Conservation (phyloP, 169 alveolate genomes). For the Cyclospora cayetanensis region DNA sequence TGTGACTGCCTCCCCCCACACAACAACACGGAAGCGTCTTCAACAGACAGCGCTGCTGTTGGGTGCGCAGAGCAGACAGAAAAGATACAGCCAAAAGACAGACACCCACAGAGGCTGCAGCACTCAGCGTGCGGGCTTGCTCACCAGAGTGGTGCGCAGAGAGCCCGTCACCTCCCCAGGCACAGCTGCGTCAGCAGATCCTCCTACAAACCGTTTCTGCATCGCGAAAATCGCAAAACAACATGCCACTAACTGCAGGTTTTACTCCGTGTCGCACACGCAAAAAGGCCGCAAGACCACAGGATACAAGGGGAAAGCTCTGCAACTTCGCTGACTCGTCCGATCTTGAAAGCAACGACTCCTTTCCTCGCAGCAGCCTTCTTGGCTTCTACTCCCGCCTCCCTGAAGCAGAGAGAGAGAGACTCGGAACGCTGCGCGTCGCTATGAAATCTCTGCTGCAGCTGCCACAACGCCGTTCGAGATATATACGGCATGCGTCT, state of each 20-base stretch:
- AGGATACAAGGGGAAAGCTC: not conserved
- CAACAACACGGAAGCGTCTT: no score
- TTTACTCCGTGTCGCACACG: not conserved
- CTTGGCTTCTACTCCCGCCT: slow-evolving; percentile 10
- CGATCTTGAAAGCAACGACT: not conserved
- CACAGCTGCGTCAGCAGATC: not conserved
- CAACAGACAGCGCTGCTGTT: no score
- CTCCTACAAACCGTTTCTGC: not conserved
- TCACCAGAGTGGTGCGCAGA: not conserved
- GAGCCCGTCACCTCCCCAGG: not conserved
- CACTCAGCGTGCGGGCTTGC: no score
- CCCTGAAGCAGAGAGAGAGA: no score
- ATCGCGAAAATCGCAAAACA: no score
- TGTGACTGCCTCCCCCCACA: no score
- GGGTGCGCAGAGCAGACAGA: not conserved
- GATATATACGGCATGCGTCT: no score
- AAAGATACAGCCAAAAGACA: not conserved
- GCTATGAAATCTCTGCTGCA: no score
- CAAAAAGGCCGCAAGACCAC: not conserved
- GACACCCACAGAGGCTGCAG: not conserved
- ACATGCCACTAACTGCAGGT: no score
- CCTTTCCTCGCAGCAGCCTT: slow-evolving; percentile 1
- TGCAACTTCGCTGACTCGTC: not conserved
- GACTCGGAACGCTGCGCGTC: no score
- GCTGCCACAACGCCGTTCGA: no score